Conservation (phyloP, 306 rosid species). For the Crotalaria pallida region DNA sequence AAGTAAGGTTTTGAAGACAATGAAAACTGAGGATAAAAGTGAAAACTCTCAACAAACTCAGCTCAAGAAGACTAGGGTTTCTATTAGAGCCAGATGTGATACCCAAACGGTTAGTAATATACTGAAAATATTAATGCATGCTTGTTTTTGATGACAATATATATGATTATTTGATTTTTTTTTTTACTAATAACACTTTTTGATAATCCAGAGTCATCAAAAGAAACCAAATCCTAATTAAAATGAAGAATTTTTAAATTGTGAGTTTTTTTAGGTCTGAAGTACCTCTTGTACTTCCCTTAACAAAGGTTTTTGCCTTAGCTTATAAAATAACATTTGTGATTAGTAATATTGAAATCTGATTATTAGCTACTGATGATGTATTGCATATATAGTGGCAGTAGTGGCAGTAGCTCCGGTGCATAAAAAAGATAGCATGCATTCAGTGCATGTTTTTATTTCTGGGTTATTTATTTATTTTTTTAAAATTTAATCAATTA, state of each 20-base stretch:
- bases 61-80: conserved; percentile 65
- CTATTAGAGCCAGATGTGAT: conserved; percentile 66
- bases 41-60: conserved; percentile 33
- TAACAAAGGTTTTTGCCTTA: no score
- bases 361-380: not conserved
- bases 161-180: not conserved
- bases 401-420: no score
- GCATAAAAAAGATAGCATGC: no score
- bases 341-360: not conserved
- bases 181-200: not conserved
- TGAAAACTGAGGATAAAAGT: conserved; percentile 28
- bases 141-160: not conserved
- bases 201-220: not conserved
- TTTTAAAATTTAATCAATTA: no score
- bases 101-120: conserved; percentile 48
- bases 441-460: no score
- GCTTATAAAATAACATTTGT: no score
- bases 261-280: no score
- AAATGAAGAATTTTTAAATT: no score
- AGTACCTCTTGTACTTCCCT: no score
- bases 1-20: conserved; percentile 32
- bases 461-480: no score
- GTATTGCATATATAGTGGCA: no score
- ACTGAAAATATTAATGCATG: not conserved
- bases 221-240: not conserved